phyloP scores from a whole-genome alignment of 768 basidiomycete genomes.

The Suillus plorans region DNA sequence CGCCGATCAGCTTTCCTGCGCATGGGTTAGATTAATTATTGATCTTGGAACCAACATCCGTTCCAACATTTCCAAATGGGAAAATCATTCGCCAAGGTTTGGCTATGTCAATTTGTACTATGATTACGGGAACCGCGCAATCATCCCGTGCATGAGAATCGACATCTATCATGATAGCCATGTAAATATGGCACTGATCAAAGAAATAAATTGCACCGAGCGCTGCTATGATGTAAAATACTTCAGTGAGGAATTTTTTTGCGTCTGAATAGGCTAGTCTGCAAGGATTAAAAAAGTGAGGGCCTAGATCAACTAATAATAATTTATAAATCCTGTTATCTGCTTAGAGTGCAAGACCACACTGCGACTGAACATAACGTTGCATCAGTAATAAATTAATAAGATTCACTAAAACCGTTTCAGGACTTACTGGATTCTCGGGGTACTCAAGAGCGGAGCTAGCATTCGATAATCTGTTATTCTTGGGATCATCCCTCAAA shows the following conservation, averaged over 20 bases:
- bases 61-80: background rate
- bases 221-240: background rate
- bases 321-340: background rate
- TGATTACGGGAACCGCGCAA: background rate
- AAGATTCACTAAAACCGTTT: background rate
- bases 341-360: constrained; percentile 9
- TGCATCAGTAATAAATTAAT: background rate
- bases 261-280: background rate
- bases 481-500: background rate
- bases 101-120: background rate
- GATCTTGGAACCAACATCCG: background rate
- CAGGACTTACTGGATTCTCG: constrained; percentile 6
- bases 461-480: constrained; percentile 10
- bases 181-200: background rate
- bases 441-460: constrained; percentile 8
- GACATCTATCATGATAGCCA: background rate
- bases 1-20: too few relatives aligned
- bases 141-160: background rate
- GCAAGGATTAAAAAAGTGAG: background rate
- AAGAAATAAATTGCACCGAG: background rate
- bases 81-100: background rate
- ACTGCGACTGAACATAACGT: constrained; percentile 7
- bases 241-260: background rate
- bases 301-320: background rate
- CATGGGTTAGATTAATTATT: background rate